phyloP scores from a whole-genome alignment of 1,284 basidiomycete species.

The Coniferiporia weirii region DNA sequence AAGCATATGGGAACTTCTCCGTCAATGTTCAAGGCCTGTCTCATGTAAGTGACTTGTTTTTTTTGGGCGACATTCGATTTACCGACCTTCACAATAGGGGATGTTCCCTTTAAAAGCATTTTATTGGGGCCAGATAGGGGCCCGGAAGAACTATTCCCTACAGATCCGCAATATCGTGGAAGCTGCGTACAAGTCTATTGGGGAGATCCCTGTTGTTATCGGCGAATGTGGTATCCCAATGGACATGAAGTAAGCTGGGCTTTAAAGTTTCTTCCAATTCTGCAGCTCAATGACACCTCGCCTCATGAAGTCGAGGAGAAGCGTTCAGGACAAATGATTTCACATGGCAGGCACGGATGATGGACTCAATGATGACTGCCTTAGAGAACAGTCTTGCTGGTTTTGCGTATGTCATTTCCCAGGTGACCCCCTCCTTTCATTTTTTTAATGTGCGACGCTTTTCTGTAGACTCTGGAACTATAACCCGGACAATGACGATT shows the following conservation, averaged over 20 bases:
- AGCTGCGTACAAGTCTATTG: conserved; percentile 59
- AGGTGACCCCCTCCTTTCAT: neutral
- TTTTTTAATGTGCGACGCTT: neutral
- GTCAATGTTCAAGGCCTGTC: conserved; percentile 90
- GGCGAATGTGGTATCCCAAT: conserved; percentile 92
- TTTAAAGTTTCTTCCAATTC: neutral
- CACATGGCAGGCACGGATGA: conserved; percentile 78
- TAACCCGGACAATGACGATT: conserved; percentile 82
- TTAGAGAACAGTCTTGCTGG: conserved; percentile 69
- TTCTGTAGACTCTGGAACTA: conserved; percentile 84
- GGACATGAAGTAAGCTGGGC: conserved; percentile 73
- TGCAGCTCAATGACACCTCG: conserved; percentile 2
- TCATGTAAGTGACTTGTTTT: conserved; percentile 44
- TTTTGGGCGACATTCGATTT: neutral
- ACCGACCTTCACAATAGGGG: conserved; percentile 47
- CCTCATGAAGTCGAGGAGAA: conserved; percentile 48
- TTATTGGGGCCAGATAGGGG: conserved; percentile 82
- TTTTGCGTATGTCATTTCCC: conserved; percentile 63
- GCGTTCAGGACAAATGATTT: conserved; percentile 75
- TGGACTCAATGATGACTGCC: conserved; percentile 81
- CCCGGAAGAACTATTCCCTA: conserved; percentile 72
- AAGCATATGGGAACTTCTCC: conserved; percentile 76
- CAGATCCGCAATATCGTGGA: conserved; percentile 81
- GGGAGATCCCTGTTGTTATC: conserved; percentile 76
- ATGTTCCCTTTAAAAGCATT: conserved; percentile 77